Evolutionary conservation across 331 rosid genomes (phyloP).

Genomic region (Quercus tomentella): DNA sequence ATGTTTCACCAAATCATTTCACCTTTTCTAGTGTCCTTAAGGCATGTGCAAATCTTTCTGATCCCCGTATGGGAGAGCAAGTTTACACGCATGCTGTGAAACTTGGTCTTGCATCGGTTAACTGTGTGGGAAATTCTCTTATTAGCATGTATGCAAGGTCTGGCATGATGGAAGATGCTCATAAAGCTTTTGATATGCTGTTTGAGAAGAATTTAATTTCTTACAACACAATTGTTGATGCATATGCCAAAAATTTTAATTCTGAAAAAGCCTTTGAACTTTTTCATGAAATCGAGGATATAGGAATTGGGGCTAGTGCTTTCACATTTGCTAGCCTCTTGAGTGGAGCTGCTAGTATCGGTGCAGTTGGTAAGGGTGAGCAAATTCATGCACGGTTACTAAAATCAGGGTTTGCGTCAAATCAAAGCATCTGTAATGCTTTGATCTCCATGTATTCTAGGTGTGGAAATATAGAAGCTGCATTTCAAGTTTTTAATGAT

Average conservation of each 20-base stretch:
- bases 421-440: conserved; percentile 31
- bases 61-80: conserved; percentile 23
- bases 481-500: conserved; percentile 35
- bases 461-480: conserved; percentile 48
- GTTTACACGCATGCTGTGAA: conserved; percentile 35
- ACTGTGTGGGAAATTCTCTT: conserved; percentile 44
- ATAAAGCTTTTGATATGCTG: conserved; percentile 27
- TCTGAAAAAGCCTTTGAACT: conserved; percentile 14
- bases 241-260: not conserved
- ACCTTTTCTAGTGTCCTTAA: conserved; percentile 35
- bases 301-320: not conserved
- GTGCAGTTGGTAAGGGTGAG: conserved; percentile 40
- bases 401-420: conserved; percentile 23
- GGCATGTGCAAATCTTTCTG: conserved; percentile 39
- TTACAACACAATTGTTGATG: not conserved
- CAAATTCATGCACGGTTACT: conserved; percentile 6
- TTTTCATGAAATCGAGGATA: not conserved
- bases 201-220: conserved; percentile 35
- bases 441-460: conserved; percentile 48
- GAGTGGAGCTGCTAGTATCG: conserved; percentile 45
- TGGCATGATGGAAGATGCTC: conserved; percentile 41
- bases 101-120: conserved; percentile 22
- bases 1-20: conserved; percentile 38
- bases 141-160: conserved; percentile 41
- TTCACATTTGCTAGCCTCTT: conserved; percentile 40